A percentile compares a stretch with the other conserved stretches of the same genome.
phyloP scores from a whole-genome alignment of 108 stramenopile genomes.

The Discostella stelligeroides region DNA sequence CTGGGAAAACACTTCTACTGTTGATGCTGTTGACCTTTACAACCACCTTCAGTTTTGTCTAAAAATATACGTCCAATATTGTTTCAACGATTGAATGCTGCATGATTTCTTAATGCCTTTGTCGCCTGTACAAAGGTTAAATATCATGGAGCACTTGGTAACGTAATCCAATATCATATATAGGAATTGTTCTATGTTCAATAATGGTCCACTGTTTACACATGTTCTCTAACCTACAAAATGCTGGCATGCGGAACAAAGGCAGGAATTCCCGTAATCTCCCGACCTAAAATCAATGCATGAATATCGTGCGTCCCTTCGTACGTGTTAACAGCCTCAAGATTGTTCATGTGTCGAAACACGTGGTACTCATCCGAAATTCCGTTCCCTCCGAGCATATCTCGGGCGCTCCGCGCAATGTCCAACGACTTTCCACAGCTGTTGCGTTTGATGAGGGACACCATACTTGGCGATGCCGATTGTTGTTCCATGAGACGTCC shows the following conservation, averaged over 20 bases:
- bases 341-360: conserved; percentile 93
- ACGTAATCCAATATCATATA: no score
- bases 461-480: conserved; percentile 81
- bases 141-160: no score
- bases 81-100: no score
- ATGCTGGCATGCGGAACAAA: conserved; percentile 67
- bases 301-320: conserved; percentile 98
- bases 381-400: conserved; percentile 97
- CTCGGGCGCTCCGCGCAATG: conserved; percentile 82
- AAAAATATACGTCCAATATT: no score
- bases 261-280: conserved; percentile 90
- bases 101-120: no score
- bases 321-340: conserved; percentile 98
- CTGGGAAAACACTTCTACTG: no score
- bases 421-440: conserved; percentile 92
- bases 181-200: no score
- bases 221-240: background rate
- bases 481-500: conserved; percentile 89
- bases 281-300: conserved; percentile 92
- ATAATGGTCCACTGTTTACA: no score
- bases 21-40: no score
- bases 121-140: no score
- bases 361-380: conserved; percentile 97
- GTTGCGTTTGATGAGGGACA: conserved; percentile 94
- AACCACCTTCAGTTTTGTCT: no score